Evolutionary conservation across 495 filamentous ascomycete species (phyloP).

Genomic region (Cairneyella variabilis): DNA sequence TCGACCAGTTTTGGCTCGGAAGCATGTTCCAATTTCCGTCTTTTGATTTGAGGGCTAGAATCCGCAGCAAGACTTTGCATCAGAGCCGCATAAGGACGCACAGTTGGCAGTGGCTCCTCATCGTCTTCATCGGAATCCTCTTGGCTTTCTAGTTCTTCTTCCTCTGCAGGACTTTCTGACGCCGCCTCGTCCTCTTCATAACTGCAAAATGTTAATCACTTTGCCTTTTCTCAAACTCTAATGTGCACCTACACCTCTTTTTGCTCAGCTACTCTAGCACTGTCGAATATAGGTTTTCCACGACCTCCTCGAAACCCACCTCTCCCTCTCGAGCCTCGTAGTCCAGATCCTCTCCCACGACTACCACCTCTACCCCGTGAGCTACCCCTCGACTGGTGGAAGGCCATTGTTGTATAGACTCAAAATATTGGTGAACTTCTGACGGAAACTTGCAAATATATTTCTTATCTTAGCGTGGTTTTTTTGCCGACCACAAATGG

Average conservation of each 20-base stretch:
- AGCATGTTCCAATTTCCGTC: conserved; percentile 56
- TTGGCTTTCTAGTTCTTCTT: conserved; percentile 39
- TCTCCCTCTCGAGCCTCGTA: conserved; percentile 27
- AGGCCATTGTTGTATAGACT: conserved; percentile 18
- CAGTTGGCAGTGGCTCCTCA: conserved; percentile 32
- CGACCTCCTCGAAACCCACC: conserved; percentile 34
- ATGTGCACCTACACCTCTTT: conserved; percentile 30
- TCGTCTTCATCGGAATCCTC: conserved; percentile 34
- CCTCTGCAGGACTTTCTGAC: conserved; percentile 37
- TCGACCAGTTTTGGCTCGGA: conserved; percentile 20
- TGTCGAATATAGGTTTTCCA: conserved; percentile 34
- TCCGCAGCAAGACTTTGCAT: conserved; percentile 59
- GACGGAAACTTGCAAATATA: too few species aligned
- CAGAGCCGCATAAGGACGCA: conserved; percentile 59
- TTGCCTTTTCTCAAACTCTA: background rate
- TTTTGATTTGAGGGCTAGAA: conserved; percentile 57
- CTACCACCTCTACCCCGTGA: conserved; percentile 23
- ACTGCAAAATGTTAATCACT: conserved; percentile 7
- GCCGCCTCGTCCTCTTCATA: conserved; percentile 23
- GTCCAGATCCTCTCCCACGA: conserved; percentile 25
- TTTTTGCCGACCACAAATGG: background rate
- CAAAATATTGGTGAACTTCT: background rate
- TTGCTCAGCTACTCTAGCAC: conserved; percentile 31
- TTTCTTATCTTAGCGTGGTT: conserved; percentile 21
- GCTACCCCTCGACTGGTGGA: conserved; percentile 24